Evolutionary conservation across 192 early-diverging fungal species (phyloP).

Genomic region (Glomus cerebriforme): DNA sequence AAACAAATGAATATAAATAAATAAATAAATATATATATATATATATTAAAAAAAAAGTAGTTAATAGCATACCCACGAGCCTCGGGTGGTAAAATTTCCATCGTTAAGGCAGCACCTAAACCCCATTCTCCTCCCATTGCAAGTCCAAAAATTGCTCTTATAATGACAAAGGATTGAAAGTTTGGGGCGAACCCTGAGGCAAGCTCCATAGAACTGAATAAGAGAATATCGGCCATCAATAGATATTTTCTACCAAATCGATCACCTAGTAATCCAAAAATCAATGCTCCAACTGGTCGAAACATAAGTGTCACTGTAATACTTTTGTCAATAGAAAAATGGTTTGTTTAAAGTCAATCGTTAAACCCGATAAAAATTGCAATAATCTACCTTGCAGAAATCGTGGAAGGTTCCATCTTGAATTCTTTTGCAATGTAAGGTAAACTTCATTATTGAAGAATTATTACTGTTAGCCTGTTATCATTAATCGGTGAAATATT

Average conservation of each 20-base stretch:
- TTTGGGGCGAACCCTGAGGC: conserved; percentile 68
- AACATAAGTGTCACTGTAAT: conserved; percentile 68
- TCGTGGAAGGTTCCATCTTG: conserved; percentile 49
- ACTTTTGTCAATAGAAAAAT: conserved; percentile 31
- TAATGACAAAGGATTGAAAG: conserved; percentile 57
- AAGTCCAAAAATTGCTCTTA: conserved; percentile 66
- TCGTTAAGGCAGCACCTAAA: conserved; percentile 66
- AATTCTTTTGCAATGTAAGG: conserved; percentile 60
- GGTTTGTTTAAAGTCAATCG: not conserved
- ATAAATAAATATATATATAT: no score
- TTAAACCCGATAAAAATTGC: not conserved
- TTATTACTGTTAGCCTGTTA: no score
- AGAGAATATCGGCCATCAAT: conserved; percentile 63
- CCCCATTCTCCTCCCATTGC: conserved; percentile 78
- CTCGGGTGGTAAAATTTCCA: conserved; percentile 70
- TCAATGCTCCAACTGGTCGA: conserved; percentile 70
- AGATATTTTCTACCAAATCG: conserved; percentile 69
- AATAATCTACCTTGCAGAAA: conserved; percentile 44
- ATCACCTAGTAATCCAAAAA: conserved; percentile 72
- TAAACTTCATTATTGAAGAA: conserved; percentile 6
- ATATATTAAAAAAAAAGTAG: no score
- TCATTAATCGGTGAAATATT: no score
- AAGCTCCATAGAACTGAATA: conserved; percentile 64
- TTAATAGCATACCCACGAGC: conserved; percentile 49
- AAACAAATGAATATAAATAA: no score